Conservation (phyloP, 768 basidiomycete species). For the Baorangia bicolor region DNA sequence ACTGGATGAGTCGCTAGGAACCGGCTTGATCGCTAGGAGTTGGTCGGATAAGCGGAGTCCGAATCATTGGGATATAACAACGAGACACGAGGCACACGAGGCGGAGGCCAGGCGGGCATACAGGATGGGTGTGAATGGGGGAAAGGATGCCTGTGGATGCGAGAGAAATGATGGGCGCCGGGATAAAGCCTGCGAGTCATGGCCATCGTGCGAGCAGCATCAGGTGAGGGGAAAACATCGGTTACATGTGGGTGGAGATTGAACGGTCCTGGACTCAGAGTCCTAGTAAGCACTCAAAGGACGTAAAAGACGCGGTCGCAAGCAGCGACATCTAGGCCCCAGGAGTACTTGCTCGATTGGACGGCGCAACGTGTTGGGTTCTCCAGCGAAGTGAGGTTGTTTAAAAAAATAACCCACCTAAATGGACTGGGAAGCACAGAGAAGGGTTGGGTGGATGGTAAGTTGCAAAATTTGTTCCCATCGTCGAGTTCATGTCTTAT, state of each 20-base stretch:
- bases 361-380: neutral
- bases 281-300: neutral
- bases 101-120: neutral
- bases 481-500: constrained; percentile 14
- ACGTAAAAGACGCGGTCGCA: neutral
- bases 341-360: neutral
- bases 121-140: neutral
- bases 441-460: neutral
- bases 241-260: neutral
- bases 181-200: neutral
- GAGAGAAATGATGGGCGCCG: neutral
- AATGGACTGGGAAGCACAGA: too few species aligned
- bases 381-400: neutral
- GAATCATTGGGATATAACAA: neutral
- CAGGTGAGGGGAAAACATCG: neutral
- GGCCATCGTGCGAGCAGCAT: neutral
- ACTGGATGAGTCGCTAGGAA: neutral
- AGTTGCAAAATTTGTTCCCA: neutral
- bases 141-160: neutral
- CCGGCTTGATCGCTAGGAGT: neutral
- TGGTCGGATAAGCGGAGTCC: constrained; percentile 12
- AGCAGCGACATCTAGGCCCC: neutral
- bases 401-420: neutral
- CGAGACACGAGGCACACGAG: neutral
- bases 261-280: neutral